A percentile compares a stretch with the other conserved stretches of the same genome.
phyloP scores from a whole-genome alignment of 768 basidiomycete genomes.

The Boletus speciosus region DNA sequence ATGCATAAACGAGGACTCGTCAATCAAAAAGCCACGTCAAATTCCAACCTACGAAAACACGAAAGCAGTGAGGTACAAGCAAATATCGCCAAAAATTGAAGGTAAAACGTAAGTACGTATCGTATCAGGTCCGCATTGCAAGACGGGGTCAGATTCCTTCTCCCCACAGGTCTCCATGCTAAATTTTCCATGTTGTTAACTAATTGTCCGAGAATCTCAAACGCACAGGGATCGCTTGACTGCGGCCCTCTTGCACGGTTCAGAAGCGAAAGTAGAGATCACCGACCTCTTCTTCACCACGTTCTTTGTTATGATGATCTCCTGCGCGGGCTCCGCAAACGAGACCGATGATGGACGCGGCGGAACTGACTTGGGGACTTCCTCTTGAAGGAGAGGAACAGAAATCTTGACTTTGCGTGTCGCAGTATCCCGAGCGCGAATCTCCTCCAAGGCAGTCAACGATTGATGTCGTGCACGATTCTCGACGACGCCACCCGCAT shows the following conservation, averaged over 20 bases:
- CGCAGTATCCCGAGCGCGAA: constrained; percentile 2
- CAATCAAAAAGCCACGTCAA: background rate
- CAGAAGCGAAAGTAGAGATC: constrained; percentile 4
- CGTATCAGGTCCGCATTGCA: background rate
- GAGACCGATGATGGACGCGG: background rate
- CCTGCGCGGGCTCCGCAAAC: background rate
- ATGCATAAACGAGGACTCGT: background rate
- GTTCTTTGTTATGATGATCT: background rate
- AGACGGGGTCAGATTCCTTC: background rate
- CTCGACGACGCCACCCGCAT: background rate
- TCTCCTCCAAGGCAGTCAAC: constrained; percentile 18
- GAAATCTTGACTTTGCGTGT: constrained; percentile 19
- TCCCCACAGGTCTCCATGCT: background rate
- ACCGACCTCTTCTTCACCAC: constrained; percentile 6
- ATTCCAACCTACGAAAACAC: background rate
- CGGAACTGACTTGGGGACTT: background rate
- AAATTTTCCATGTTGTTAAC: background rate
- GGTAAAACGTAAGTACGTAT: background rate
- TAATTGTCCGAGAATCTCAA: constrained; percentile 2
- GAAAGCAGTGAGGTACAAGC: background rate
- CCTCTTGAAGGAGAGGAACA: constrained; percentile 12
- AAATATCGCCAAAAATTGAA: background rate
- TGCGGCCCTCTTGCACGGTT: constrained; percentile 4
- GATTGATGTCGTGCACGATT: constrained; percentile 26
- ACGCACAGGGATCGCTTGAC: constrained; percentile 19